Base-by-base conservation (phyloP, 1,284 basidiomycete genomes). In the Microbotryum lychnidis-dioicae region DNA sequence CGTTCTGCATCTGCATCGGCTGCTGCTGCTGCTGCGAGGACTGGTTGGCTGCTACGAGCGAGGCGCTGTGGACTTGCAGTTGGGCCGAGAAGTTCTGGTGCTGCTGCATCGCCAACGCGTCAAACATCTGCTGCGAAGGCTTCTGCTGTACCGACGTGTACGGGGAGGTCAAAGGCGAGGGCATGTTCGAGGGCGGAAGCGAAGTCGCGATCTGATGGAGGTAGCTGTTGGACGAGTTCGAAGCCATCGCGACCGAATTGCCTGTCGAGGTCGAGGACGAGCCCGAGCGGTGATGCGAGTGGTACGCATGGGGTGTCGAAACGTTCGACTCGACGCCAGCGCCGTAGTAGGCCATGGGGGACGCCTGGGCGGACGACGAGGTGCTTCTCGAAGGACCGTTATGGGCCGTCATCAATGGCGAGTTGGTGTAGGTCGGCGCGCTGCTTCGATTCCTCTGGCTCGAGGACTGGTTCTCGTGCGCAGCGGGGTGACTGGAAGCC, bases 111-210 rank as follows among this genome's bases (percentile, higher is more conserved):
- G 37, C 37, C 37, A 16, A 42, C 14, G 37, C 37, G 1, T 42
- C 37, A 42, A 42, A 42, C 37, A 42, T 16, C 6, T 42, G 37
- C 44, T 57, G 57, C 29, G 55, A 54, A 51, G 63, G 57, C 18
- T 58, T 53, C 6, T 53, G 20, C 29, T 60, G 61, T 27, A 52
- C 12, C 57, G 21, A n/a, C 42, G 56, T 50, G 53, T 50, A 50
- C 10, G 58, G 58, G 6, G 58, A 60, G 1, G 12, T 29, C 37
- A 29, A 5, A 7, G 58, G 58, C 14, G 58, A 60, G 4, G 58
- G 45, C 10, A 52, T 53, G 29, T 16, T 21, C 23, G 58, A 60
- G 14, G 51, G 51, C 14, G 58, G 58, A 12, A 60, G 45, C 16
- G 58, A 60, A 18, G 29, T 46, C n/a, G 5, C 20, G 29, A 57